Conservation (phyloP, 805 yeast genomes). For the Saccharomycopsis javanensis region DNA sequence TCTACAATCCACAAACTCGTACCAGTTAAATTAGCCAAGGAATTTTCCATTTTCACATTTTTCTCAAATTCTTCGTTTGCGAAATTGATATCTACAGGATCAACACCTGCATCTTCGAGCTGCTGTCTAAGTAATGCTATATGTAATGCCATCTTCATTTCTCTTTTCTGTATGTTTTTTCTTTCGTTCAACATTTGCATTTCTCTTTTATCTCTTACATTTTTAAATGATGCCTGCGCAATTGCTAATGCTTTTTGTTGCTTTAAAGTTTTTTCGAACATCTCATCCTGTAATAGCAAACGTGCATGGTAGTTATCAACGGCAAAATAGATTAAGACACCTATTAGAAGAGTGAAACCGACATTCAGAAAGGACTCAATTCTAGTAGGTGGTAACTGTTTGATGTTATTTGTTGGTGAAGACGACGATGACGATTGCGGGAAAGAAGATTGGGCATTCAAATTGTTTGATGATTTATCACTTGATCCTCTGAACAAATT, state of each 20-base stretch:
- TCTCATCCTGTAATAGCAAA: constrained; percentile 27
- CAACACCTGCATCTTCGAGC: constrained; percentile 42
- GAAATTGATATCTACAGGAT: constrained; percentile 47
- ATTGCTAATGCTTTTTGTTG: constrained; percentile 27
- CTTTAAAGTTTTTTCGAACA: constrained; percentile 26
- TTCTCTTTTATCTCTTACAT: constrained; percentile 43
- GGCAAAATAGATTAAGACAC: constrained; percentile 39
- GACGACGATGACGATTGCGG: neutral
- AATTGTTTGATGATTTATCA: neutral
- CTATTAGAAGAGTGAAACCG: constrained; percentile 30
- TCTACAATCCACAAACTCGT: constrained; percentile 53
- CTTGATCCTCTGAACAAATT: neutral
- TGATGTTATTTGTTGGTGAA: neutral
- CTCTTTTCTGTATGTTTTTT: constrained; percentile 36
- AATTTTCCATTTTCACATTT: constrained; percentile 47
- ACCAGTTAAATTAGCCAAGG: constrained; percentile 46
- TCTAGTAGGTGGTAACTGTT: neutral
- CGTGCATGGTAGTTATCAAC: constrained; percentile 40
- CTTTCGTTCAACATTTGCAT: constrained; percentile 44
- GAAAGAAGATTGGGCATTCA: neutral
- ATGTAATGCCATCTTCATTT: constrained; percentile 55
- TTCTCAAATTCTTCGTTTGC: constrained; percentile 48
- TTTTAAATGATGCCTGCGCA: constrained; percentile 39
- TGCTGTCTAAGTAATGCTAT: constrained; percentile 57
- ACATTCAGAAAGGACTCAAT: neutral